Conservation (phyloP, 768 basidiomycete genomes). For the Cyclocybe cylindracea region DNA sequence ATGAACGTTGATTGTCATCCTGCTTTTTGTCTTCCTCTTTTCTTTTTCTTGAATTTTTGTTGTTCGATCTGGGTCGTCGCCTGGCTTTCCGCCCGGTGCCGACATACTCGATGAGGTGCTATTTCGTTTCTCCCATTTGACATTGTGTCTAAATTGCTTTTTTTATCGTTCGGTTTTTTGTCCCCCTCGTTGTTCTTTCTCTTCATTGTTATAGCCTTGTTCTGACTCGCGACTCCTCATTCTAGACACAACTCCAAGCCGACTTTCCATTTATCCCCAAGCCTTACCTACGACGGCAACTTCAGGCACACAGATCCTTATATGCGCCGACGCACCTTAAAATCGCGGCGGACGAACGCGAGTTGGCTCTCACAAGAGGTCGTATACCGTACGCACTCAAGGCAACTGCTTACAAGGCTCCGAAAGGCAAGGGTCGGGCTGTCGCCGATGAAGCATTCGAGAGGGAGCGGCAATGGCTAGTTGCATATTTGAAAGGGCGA, state of each 20-base stretch:
- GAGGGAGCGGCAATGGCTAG: constrained; percentile 49
- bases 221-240: not conserved
- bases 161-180: not conserved
- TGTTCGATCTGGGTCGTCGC: no score
- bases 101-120: no score
- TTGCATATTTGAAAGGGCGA: constrained; percentile 24
- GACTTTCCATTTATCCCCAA: constrained; percentile 64
- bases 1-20: no score
- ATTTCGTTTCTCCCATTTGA: no score
- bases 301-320: constrained; percentile 39
- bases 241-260: constrained; percentile 34
- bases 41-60: no score
- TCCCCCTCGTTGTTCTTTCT: no score
- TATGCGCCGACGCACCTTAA: constrained; percentile 70
- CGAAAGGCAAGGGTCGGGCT: constrained; percentile 41
- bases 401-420: constrained; percentile 27
- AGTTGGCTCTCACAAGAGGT: constrained; percentile 26
- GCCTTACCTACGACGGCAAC: constrained; percentile 47
- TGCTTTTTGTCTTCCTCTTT: no score
- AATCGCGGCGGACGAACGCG: constrained; percentile 35
- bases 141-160: not conserved
- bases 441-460: constrained; percentile 48
- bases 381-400: constrained; percentile 39
- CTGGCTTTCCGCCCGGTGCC: no score
- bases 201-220: not conserved